These are phyloP conservation scores for Pachyrhizus erosus DNA, from an alignment of 306 rosid genomes.

Conservation along the genomic window DNA sequence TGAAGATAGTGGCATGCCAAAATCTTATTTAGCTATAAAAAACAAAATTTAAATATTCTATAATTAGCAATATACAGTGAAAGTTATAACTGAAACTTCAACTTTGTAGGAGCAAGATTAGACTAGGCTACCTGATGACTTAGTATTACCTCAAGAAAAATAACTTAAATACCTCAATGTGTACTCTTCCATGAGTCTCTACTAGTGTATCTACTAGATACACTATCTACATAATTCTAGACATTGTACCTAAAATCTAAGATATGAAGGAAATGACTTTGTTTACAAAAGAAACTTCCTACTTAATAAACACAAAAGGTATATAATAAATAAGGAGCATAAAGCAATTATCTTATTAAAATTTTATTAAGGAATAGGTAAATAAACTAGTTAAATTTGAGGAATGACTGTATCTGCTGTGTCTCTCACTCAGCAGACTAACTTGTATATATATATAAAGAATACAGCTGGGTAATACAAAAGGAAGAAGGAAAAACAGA, in stretches of 20 bases:
- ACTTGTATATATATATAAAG: too few relatives aligned
- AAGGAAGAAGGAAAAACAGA: too few relatives aligned
- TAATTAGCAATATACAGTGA: not conserved
- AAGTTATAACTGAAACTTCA: not conserved
- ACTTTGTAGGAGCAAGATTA: not conserved
- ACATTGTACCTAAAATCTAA: not conserved
- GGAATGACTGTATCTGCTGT: too few relatives aligned
- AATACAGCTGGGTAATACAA: too few relatives aligned
- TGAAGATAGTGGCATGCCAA: constrained; percentile 29
- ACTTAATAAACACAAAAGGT: not conserved
- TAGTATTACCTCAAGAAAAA: not conserved
- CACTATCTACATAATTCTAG: not conserved
- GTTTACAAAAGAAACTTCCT: not conserved
- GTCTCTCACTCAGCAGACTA: too few relatives aligned
- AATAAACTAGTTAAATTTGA: too few relatives aligned
- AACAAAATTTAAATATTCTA: not conserved
- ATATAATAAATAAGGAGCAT: not conserved
- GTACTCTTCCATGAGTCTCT: not conserved
- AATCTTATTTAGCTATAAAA: not conserved
- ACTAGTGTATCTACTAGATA: not conserved
- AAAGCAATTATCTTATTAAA: not conserved
- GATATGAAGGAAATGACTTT: not conserved
- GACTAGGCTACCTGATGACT: not conserved
- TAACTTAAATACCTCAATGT: constrained; percentile 3
- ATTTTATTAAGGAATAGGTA: not conserved